A percentile compares a stretch with the other conserved stretches of the same genome.
Evolutionary conservation across 78 protist species (phyloP).

Genomic region (Tieghemostelium lacteum): DNA sequence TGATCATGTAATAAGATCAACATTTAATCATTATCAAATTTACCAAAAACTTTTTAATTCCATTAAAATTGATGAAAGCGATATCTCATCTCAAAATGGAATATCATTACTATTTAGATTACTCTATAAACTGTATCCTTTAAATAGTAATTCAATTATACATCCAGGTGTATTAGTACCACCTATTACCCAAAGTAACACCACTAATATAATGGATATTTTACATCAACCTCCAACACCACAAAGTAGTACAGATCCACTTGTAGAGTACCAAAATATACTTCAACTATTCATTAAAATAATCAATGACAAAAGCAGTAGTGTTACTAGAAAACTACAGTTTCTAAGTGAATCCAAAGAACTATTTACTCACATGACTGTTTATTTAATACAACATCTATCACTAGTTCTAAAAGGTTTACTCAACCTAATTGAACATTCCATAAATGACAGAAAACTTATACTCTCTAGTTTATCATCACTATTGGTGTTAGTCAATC

Average conservation of each 20-base stretch:
- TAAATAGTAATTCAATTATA: too few relatives aligned
- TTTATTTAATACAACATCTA: too few relatives aligned
- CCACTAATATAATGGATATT: too few relatives aligned
- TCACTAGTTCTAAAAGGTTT: background rate
- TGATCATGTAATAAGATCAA: background rate
- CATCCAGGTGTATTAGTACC: too few relatives aligned
- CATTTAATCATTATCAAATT: background rate
- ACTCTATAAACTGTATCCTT: too few relatives aligned
- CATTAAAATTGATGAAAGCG: background rate
- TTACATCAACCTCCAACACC: background rate
- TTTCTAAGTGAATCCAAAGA: background rate
- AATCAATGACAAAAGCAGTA: too few relatives aligned
- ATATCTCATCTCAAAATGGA: background rate
- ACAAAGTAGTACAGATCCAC: background rate
- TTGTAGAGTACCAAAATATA: background rate
- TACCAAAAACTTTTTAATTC: background rate
- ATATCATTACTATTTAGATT: background rate
- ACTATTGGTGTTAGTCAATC: background rate
- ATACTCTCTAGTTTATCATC: background rate
- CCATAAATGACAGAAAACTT: background rate
- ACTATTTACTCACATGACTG: too few relatives aligned
- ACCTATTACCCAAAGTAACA: too few relatives aligned
- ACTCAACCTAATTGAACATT: too few relatives aligned
- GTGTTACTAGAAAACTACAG: background rate
- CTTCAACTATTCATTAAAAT: background rate